Conservation (phyloP, 345 rosid species). For the Gossypium turneri region DNA sequence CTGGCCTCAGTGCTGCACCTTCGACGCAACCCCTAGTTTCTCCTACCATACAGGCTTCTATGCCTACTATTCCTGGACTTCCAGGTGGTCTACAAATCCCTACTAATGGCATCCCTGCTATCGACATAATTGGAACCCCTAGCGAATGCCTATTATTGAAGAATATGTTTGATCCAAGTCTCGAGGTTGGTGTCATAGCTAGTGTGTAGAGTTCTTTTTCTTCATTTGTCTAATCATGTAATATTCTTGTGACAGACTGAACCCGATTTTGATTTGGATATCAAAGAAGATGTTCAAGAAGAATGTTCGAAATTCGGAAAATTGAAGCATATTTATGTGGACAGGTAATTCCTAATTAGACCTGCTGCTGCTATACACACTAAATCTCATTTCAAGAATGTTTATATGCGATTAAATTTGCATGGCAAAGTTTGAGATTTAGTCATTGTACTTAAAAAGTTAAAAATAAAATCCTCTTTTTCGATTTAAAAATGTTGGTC, state of each 20-base stretch:
- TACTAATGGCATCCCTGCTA: slow-evolving; percentile 32
- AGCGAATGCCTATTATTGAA: slow-evolving; percentile 78
- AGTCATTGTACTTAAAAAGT: too few species aligned
- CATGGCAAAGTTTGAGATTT: too few species aligned
- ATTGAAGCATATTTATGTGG: slow-evolving; percentile 71
- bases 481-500: too few species aligned
- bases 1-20: slow-evolving; percentile 46
- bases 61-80: slow-evolving; percentile 53
- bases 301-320: slow-evolving; percentile 80
- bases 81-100: slow-evolving; percentile 50
- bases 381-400: not conserved
- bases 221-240: not conserved
- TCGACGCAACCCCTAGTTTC: slow-evolving; percentile 43
- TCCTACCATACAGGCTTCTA: slow-evolving; percentile 43
- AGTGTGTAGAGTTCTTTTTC: not conserved
- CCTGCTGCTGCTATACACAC: not conserved
- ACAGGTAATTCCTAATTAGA: slow-evolving; percentile 47
- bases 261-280: slow-evolving; percentile 79
- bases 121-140: slow-evolving; percentile 66
- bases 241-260: slow-evolving; percentile 52
- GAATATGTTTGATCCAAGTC: slow-evolving; percentile 88
- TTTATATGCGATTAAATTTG: not conserved
- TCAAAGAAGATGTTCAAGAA: slow-evolving; percentile 81
- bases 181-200: slow-evolving; percentile 49
- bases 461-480: too few species aligned